Evolutionary conservation across 2,329 filamentous ascomycete species (phyloP), one percentile per base, ranked within the genome.

Genomic region (Harringtonia lauricola): DNA sequence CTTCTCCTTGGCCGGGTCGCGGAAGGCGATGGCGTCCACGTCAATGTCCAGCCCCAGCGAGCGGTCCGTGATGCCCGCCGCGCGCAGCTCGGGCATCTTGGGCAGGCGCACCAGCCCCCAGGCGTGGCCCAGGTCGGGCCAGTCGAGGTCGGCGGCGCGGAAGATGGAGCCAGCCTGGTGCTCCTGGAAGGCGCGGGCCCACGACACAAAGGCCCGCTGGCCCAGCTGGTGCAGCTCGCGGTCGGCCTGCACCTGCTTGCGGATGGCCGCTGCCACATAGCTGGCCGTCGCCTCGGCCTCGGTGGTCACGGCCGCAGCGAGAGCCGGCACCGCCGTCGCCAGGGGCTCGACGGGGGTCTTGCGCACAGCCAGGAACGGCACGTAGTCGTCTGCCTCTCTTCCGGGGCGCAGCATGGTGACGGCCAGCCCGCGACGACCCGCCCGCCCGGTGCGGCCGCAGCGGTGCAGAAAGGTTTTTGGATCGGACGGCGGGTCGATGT

Each of bases 381-480:
- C 72, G 56, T 95, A 96, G 55, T 94, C 88, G 60, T 92, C 86
- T 12, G 48, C 45, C 62, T 96, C 92, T 17, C 79, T 72, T 1
- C 88, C 88, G 0, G 86, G 83, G 8, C 85, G 86, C 17, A 98
- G 71, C 59, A 98, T 81, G 1, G 94, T 81, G 2, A 96, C 76
- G 14, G 88, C 87, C 18, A 95, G 65, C 0, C 92, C 92, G 48
- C 82, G 81, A 49, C 90, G 74, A 0, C 89, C 89, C 58, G 95
- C 95, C 19, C 92, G 76, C 0, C 92, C 92, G 1, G 92, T 87
- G 50, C 92, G 76, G 2, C 92, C 92, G 24, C 92, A 84, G 6
- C 92, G 82, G 62, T 98, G 92, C 47, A 98, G 86, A 56, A 96
- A 96, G 12, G 85, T 88, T 60, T 96, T 96, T 0, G 89, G 86